Percentiles rank a stretch among this genome's conserved stretches.
phyloP scores from a whole-genome alignment of 1,139 yeast genomes.

The Yamadazyma diddensiae region DNA sequence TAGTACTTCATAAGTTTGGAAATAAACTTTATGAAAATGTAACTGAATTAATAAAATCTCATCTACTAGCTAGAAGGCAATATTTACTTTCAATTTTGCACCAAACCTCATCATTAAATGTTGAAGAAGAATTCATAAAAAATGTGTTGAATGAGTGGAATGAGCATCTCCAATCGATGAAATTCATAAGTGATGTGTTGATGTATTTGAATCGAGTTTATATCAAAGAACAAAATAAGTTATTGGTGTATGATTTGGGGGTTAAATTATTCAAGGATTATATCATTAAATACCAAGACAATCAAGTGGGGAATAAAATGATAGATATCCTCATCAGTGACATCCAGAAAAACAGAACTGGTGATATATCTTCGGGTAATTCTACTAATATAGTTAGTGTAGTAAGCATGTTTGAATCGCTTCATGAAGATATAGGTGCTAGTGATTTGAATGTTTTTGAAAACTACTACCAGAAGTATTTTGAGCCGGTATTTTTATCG shows the following conservation, averaged over 20 bases:
- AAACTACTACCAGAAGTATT: constrained; percentile 57
- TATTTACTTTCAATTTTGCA: constrained; percentile 18
- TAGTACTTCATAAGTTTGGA: constrained; percentile 76
- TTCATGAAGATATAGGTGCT: constrained; percentile 34
- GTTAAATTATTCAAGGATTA: constrained; percentile 53
- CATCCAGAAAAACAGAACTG: constrained; percentile 58
- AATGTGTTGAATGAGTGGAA: constrained; percentile 61
- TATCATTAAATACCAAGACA: constrained; percentile 38
- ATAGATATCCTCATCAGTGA: constrained; percentile 53
- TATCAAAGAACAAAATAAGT: constrained; percentile 66
- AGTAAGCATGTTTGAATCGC: constrained; percentile 66
- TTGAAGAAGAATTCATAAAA: constrained; percentile 40
- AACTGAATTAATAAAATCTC: constrained; percentile 45
- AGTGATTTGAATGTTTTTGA: constrained; percentile 37
- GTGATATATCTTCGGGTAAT: constrained; percentile 47
- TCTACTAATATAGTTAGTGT: constrained; percentile 56
- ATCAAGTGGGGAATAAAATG: constrained; percentile 51
- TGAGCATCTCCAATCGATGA: constrained; percentile 71
- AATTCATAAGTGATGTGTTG: constrained; percentile 79
- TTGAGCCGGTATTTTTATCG: constrained; percentile 64
- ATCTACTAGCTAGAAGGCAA: constrained; percentile 38
- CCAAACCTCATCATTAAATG: constrained; percentile 3
- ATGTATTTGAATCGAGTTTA: constrained; percentile 87
- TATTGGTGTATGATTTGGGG: constrained; percentile 75
- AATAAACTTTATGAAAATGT: constrained; percentile 66